Percentiles rank a stretch among this genome's conserved stretches.
These are phyloP conservation scores for Fragilaria radians DNA, from an alignment of 108 stramenopile genomes.

Conservation along the genomic window DNA sequence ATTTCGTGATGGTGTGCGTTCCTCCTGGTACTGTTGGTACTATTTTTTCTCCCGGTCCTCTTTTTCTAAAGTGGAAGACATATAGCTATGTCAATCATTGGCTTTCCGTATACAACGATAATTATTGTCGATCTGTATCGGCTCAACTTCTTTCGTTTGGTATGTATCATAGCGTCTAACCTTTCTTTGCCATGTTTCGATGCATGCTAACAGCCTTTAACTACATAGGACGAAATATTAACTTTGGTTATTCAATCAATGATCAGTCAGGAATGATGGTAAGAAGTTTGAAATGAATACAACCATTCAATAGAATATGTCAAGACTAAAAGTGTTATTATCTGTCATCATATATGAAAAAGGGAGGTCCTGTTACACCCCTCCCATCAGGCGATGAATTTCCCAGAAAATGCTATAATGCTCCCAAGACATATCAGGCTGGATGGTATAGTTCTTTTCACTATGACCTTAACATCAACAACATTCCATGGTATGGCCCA, in stretches of 20 bases:
- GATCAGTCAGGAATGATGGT: neutral
- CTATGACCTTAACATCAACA: neutral
- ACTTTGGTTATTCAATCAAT: neutral
- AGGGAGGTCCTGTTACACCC: neutral
- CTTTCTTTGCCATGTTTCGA: neutral
- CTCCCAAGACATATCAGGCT: constrained; percentile 6
- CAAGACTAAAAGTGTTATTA: neutral
- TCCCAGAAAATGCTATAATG: constrained; percentile 16
- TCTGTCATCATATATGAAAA: neutral
- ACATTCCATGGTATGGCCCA: neutral
- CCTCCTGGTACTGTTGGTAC: neutral
- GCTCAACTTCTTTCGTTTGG: neutral
- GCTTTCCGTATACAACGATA: neutral
- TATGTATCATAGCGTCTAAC: neutral
- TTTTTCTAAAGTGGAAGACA: too few species aligned
- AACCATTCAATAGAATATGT: neutral
- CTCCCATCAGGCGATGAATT: constrained; percentile 2
- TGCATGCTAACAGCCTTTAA: neutral
- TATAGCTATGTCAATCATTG: too few species aligned
- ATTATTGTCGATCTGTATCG: neutral
- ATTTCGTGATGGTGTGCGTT: neutral
- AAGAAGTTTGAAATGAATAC: neutral
- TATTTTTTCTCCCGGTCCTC: neutral
- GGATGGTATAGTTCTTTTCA: constrained; percentile 6
- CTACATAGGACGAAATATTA: neutral